A percentile compares a stretch with the other conserved stretches of the same genome.
phyloP scores from a whole-genome alignment of 768 basidiomycete species.

The Clathrus columnatus region DNA sequence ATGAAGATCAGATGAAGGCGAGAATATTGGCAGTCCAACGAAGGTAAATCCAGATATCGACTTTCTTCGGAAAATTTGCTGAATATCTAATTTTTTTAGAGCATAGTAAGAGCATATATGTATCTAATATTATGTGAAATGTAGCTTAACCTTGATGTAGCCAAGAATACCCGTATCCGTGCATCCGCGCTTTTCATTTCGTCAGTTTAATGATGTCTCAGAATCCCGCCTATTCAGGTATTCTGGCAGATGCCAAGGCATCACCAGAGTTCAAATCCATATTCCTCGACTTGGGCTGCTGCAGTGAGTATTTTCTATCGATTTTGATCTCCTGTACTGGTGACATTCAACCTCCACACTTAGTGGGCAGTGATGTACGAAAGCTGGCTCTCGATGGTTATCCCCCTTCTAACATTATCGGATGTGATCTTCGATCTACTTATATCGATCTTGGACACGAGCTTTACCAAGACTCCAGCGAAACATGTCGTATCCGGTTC shows the following conservation, averaged over 20 bases:
- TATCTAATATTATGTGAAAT: neutral
- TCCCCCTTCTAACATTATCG: neutral
- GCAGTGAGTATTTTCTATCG: constrained; percentile 19
- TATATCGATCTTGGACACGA: neutral
- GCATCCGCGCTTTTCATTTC: constrained; percentile 25
- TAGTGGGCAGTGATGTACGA: neutral
- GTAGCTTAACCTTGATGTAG: constrained; percentile 10
- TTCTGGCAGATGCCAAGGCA: constrained; percentile 19
- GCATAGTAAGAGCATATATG: constrained; percentile 20
- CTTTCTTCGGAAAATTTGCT: neutral
- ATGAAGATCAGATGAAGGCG: constrained; percentile 18
- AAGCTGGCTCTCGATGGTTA: neutral
- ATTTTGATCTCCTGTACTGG: no score
- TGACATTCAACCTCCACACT: no score
- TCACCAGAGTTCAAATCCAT: constrained; percentile 12
- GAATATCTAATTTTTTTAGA: constrained; percentile 10
- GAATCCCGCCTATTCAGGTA: constrained; percentile 20
- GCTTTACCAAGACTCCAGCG: neutral
- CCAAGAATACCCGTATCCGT: constrained; percentile 24
- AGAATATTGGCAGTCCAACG: constrained; percentile 21
- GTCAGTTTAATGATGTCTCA: constrained; percentile 22
- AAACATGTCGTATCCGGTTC: neutral
- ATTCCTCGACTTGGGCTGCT: constrained; percentile 27
- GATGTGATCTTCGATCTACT: neutral
- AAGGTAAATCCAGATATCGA: neutral